Evolutionary conservation across 1,284 basidiomycete species (phyloP), one percentile per base, ranked within the genome.

Genomic region (Microbotryum silenes-acaulis): DNA sequence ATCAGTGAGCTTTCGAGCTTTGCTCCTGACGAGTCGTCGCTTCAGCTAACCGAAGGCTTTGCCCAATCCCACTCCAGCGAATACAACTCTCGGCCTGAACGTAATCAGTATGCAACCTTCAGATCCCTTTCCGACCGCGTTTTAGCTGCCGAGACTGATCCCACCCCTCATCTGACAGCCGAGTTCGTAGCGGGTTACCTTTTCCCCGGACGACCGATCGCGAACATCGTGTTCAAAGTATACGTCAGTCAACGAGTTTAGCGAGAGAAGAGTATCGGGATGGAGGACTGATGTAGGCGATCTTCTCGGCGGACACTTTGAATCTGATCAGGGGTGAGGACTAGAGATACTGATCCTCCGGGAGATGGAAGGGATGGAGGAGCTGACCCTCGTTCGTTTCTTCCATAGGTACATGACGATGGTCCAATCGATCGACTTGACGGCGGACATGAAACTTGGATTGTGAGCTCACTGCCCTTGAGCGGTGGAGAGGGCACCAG

Each of bases 121-220:
- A 6, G 12, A 42, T 18, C 37, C 73, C 20, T 18, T 42, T 42
- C 37, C 37, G 16, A 16, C 37, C 37, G 37, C 14, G 37, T 1
- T 18, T 42, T 6, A 42, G 37, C 14, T 18, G 37, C 37, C 16
- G 16, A 42, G 37, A 42, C 37, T 42, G 37, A 42, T 6, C 37
- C 37, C 37, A 18, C 12, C 37, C 6, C 37, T 42, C 37, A 18
- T 42, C 6, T 42, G 37, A 42, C 12, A 42, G 37, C 63, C 18
- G 75, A 77, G 60, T 75, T 76, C 53, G 71, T 77, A 5, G 74
- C 74, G 1, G 77, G 77, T 1, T 76, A 72, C 62, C 68, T 78
- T 20, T 73, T 76, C 58, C 77, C 77, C 0, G 76, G 76, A 3
- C 71, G 71, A 48, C 75, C 76, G 21, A 74, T 75, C 48, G 73